Conservation (phyloP, 163 green algal species). For the Chlamydomonas reinhardtii region DNA sequence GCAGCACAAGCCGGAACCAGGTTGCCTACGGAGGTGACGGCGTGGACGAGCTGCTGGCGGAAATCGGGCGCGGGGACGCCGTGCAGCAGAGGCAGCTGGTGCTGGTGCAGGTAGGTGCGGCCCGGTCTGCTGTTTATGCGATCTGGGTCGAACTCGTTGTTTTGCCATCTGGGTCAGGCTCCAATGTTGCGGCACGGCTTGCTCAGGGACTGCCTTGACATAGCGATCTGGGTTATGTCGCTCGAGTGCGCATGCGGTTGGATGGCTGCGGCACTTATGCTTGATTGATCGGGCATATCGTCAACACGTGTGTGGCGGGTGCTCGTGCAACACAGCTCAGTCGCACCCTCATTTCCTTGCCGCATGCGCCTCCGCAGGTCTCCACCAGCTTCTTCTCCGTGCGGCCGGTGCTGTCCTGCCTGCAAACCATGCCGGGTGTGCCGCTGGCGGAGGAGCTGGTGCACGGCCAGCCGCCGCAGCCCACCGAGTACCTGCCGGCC, state of each 20-base stretch:
- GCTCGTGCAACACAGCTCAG: too few relatives aligned
- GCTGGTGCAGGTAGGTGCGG: conserved; percentile 56
- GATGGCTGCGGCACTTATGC: too few relatives aligned
- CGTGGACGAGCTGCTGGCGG: conserved; percentile 46
- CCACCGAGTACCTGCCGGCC: conserved; percentile 25
- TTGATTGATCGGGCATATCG: too few relatives aligned
- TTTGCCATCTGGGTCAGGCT: too few relatives aligned
- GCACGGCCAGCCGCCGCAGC: neutral
- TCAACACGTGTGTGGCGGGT: too few relatives aligned
- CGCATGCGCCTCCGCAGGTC: too few relatives aligned
- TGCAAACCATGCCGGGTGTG: conserved; percentile 56
- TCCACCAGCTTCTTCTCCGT: conserved; percentile 69
- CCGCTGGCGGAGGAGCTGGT: conserved; percentile 64
- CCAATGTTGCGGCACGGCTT: too few relatives aligned
- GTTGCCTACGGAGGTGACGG: conserved; percentile 1
- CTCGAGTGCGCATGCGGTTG: too few relatives aligned
- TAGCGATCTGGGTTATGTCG: too few relatives aligned
- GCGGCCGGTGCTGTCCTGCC: conserved; percentile 55
- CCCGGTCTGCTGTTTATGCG: neutral
- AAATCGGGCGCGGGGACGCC: conserved; percentile 25
- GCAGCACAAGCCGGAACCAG: neutral
- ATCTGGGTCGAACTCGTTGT: neutral
- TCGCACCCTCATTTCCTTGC: too few relatives aligned
- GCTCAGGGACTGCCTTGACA: too few relatives aligned
- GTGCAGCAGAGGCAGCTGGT: conserved; percentile 41